Evolutionary conservation across 179 eudicot species (phyloP).

Genomic region (Carnegiea gigantea): DNA sequence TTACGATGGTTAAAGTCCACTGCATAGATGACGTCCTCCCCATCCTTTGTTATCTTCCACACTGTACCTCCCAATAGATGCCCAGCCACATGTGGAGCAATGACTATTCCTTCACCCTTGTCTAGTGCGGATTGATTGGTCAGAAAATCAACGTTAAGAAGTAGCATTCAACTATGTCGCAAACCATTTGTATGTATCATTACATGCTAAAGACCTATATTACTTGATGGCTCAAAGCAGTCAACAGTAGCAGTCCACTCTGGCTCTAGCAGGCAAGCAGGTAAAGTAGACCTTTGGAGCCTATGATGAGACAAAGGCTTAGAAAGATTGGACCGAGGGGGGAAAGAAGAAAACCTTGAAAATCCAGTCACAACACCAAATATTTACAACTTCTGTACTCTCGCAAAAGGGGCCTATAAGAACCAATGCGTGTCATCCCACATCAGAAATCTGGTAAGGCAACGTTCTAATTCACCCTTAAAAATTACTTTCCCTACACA

Average conservation of each 20-base stretch:
- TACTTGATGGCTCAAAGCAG: conserved; percentile 1
- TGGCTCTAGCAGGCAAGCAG: background rate
- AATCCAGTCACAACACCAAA: conserved; percentile 10
- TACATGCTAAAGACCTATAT: conserved; percentile 1
- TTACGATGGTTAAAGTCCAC: conserved; percentile 97
- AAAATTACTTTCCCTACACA: background rate
- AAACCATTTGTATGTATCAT: background rate
- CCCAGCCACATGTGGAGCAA: conserved; percentile 96
- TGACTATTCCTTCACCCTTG: conserved; percentile 97
- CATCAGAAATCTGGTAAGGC: background rate
- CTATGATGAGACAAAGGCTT: background rate
- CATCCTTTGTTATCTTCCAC: conserved; percentile 96
- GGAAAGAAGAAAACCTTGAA: background rate
- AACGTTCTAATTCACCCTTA: background rate
- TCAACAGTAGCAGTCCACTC: background rate
- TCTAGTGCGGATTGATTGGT: conserved; percentile 41
- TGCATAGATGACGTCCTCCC: conserved; percentile 95
- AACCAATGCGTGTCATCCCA: background rate
- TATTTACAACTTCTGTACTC: background rate
- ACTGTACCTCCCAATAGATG: conserved; percentile 95
- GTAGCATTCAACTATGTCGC: conserved; percentile 6
- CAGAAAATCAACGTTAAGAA: conserved; percentile 5
- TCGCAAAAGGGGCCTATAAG: background rate
- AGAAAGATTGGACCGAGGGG: background rate
- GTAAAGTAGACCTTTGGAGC: conserved; percentile 6